Base-by-base conservation (phyloP, 176 grass and related monocot species). In the Lolium rigidum region DNA sequence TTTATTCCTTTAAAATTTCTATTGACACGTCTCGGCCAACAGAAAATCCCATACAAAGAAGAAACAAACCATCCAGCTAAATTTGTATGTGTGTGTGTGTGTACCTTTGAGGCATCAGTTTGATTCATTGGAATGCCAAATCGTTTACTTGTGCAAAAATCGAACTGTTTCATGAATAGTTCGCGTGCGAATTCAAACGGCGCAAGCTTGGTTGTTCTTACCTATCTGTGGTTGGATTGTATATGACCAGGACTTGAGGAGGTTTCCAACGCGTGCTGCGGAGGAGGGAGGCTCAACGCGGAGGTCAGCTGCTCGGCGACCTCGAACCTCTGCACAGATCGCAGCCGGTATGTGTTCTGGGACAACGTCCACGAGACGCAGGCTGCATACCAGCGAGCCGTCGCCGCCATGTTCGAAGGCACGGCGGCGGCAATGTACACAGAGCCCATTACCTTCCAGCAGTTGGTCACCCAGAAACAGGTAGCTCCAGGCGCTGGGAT, bases 361-460 rank as follows among this genome's bases (percentile, higher is more conserved):
- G 89, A 90, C 84, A 52, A 7, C 55, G 83, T 87, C 35, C 89
- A 90, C 46, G 80, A 74, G 2, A 90, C 89, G 8, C 31, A 90
- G 65, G 84, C 74, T 0, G 75, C 89, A 0, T 86, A 86, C 74
- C 73, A 39, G 17, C 47, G 18, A 10, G 85, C 80, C 18, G 80
- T 64, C 39, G 39, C 0, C 0, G 61, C 28, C 10, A 69, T 91
- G 59, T 76, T 89, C 70, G 17, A 76, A 2, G 60, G 82, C 18
- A 4, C 35, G 6, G 7, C 6, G 1, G 2, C 4, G 2, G 2
- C 8, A 1, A 73, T 49, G 10, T 55, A 60, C 26, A 62, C 77
- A 3, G 83, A 76, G 50, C 88, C 88, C 17, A 17, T 85, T 69
- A 68, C 55, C 49, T 44, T 89, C 38, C 14, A 26, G 25, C 82